Evolutionary conservation across 331 rosid species (phyloP).

Genomic region (Stylosanthes scabra): DNA sequence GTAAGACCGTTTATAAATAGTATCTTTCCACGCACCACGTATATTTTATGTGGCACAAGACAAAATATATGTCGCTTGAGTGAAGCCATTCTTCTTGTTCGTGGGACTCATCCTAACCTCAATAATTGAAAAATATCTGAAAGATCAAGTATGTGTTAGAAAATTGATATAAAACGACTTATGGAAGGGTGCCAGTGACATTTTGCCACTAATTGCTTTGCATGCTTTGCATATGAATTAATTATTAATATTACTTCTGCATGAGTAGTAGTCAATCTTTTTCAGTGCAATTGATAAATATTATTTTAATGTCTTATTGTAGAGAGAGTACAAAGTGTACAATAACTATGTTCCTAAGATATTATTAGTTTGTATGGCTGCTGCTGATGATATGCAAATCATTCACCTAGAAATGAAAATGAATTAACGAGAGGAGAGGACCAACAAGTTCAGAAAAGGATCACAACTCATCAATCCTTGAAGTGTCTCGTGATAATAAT

Average conservation of each 20-base stretch:
- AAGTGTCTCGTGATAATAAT: too few relatives aligned
- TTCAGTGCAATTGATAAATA: not conserved
- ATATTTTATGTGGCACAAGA: not conserved
- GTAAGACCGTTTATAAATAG: not conserved
- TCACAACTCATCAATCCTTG: too few relatives aligned
- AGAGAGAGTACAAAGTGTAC: not conserved
- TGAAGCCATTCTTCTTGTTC: conserved; percentile 27
- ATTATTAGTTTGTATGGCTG: too few relatives aligned
- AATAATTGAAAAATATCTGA: conserved; percentile 33
- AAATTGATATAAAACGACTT: conserved; percentile 5
- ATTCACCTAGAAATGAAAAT: not conserved
- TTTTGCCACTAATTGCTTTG: conserved; percentile 13
- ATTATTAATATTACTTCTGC: not conserved
- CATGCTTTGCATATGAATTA: conserved; percentile 18
- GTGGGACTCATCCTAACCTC: conserved; percentile 16
- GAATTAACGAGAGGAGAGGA: not conserved
- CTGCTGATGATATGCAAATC: not conserved
- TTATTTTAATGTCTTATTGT: too few relatives aligned
- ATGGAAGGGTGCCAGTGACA: conserved; percentile 8
- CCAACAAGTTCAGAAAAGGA: not conserved
- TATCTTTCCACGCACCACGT: not conserved
- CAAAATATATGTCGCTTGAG: conserved; percentile 31
- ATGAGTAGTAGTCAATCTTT: not conserved
- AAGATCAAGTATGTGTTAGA: conserved; percentile 12
- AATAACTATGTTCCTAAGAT: too few relatives aligned